Conservation (phyloP, 2,329 filamentous ascomycete genomes). For the Aspergillus awamori region DNA sequence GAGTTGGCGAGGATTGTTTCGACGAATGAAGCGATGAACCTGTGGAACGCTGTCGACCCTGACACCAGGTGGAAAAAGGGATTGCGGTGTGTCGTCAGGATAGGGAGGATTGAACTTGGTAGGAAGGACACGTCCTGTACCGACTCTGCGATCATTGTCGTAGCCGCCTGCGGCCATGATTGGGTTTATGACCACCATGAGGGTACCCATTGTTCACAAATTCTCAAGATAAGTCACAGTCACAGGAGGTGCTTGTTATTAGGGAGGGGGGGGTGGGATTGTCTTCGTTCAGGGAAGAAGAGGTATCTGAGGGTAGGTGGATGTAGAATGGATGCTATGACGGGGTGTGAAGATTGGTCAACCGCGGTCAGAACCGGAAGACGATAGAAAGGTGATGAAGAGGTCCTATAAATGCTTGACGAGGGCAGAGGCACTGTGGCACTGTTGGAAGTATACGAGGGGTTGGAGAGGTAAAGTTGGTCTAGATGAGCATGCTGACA, state of each 20-base stretch:
- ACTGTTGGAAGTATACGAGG: too few species aligned
- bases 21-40: background rate
- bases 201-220: background rate
- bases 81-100: background rate
- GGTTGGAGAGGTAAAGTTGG: too few species aligned
- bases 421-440: too few species aligned
- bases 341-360: too few species aligned
- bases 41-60: background rate
- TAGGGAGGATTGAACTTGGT: background rate
- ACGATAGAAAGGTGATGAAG: too few species aligned
- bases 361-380: too few species aligned
- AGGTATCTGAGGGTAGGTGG: too few species aligned
- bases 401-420: too few species aligned
- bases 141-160: background rate
- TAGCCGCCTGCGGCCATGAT: background rate
- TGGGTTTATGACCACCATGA: background rate
- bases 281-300: too few species aligned
- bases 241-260: background rate
- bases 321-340: too few species aligned
- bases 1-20: background rate
- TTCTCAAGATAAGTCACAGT: background rate
- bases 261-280: accelerated
- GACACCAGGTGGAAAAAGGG: background rate
- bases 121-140: background rate
- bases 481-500: too few species aligned